phyloP scores from a whole-genome alignment of 2,329 filamentous ascomycete genomes.

The Fusarium sambucinum region DNA sequence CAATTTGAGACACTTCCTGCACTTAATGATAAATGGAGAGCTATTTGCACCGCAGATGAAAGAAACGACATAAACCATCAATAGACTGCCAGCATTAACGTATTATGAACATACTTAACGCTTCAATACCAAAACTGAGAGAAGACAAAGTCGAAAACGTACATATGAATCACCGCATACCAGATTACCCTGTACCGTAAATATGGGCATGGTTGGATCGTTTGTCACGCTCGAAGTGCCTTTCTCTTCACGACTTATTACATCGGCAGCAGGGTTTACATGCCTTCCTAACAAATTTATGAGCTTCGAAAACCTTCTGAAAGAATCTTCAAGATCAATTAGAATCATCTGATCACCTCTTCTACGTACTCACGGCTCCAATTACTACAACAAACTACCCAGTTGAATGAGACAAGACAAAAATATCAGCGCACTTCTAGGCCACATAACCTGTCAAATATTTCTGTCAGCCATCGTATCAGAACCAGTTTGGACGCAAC shows the following conservation, averaged over 20 bases:
- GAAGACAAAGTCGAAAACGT: neutral
- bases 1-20: neutral
- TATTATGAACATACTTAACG: neutral
- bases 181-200: neutral
- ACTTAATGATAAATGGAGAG: neutral
- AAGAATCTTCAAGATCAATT: neutral
- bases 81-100: neutral
- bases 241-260: neutral
- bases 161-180: neutral
- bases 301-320: neutral
- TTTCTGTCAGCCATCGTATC: neutral
- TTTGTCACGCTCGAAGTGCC: neutral
- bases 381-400: neutral
- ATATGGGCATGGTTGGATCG: neutral
- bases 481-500: neutral
- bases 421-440: neutral
- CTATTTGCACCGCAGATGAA: neutral
- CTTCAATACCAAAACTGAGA: neutral
- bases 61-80: neutral
- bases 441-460: neutral
- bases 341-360: neutral
- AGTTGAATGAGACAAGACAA: neutral
- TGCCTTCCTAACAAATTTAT: neutral
- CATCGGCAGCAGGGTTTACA: neutral
- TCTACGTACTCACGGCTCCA: neutral